Base-by-base conservation (phyloP, 169 alveolate genomes). In the Prorocentrum cordatum region DNA sequence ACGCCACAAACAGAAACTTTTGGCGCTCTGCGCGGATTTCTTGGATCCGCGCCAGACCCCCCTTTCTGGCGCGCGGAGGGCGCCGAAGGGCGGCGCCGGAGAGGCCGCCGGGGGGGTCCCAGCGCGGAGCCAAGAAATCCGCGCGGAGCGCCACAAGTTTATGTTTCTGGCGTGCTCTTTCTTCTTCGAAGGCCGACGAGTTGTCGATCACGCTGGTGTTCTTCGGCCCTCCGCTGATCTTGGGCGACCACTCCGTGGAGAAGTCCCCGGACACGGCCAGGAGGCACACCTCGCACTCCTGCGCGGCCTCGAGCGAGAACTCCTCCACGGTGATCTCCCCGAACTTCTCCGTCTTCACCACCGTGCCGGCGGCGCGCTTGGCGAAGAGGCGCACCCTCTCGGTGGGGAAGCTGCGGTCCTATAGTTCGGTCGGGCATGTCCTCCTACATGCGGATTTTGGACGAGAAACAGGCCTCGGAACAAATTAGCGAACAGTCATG, bases 221-320 rank as follows among this genome's bases (percentile, higher is more conserved):
- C 89, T 79, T 79, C 7, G 89, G 89, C 16, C 89, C 89, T 22
- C 89, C 89, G 2, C 77, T 77, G 26, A 79, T 14, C 89, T 79
- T 79, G 18, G 75, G 66, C 18, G 77, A 64, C 77, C 77, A 79
- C 32, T 79, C 89, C 66, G 27, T 14, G 24, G 89, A 79, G 50
- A 79, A 79, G 29, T 62, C 89, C 24, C 89, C 89, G n/a, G 89
- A 79, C 38, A 79, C 89, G 1, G 89, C 89, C 89, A 77, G 54
- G 64, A 77, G 88, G 64, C 71, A 77, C 18, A 77, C 59, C 47
- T 77, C 88, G 42, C 89, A 79, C 77, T 79, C 89, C 47, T 79
- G 89, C 67, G 35, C 89, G 9, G 35, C 36, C 36, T 79, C 89
- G 58, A 79, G 77, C 33, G 70, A 59, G 66, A 79, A 79, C 73